Evolutionary conservation across 352 stramenopile genomes (phyloP).

Genomic region (Phytophthora idaei): DNA sequence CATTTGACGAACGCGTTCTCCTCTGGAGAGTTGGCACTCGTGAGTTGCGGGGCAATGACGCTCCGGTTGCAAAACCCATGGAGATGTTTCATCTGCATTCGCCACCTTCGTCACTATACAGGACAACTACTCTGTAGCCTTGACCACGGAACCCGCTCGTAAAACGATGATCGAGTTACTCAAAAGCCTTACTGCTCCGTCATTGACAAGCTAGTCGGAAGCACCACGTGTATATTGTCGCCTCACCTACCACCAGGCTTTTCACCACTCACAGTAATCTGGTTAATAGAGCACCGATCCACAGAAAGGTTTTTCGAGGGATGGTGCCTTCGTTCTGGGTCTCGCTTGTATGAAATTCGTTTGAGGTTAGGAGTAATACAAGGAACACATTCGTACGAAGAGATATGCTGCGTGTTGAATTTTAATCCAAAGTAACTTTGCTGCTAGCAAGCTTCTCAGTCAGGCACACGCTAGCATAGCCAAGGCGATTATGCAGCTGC

Average conservation of each 20-base stretch:
- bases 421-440: background rate
- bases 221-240: background rate
- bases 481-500: background rate
- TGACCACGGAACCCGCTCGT: background rate
- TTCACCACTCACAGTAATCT: background rate
- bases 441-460: background rate
- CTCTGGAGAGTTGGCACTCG: background rate
- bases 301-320: background rate
- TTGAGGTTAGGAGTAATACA: background rate
- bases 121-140: background rate
- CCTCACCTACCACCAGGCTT: background rate
- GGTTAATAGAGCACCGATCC: background rate
- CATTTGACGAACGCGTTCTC: background rate
- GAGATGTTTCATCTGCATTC: background rate
- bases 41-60: background rate
- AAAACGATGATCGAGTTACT: background rate
- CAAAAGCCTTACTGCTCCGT: background rate
- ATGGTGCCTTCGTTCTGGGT: background rate
- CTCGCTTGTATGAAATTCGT: background rate
- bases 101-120: background rate
- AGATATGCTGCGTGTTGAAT: background rate
- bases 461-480: background rate
- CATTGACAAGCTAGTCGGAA: background rate
- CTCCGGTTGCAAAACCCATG: background rate
- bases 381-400: constrained; percentile 1